These are phyloP conservation scores for Coniochaeta pulveracea DNA, from an alignment of 2,329 filamentous ascomycete species.

Conservation along the genomic window DNA sequence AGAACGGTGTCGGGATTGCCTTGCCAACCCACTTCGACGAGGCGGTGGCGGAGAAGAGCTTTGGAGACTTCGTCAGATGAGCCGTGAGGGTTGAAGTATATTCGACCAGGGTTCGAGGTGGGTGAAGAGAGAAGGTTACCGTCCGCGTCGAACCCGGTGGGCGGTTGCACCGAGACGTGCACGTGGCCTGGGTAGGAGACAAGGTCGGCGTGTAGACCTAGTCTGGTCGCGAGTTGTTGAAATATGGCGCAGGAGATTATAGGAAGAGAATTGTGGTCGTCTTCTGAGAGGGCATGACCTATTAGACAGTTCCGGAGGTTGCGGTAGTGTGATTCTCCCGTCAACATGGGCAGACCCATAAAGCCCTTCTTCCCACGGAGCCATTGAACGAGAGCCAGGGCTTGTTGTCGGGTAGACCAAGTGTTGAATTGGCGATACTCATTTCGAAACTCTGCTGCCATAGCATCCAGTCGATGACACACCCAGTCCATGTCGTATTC, in stretches of 20 bases:
- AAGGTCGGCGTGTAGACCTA: slow-evolving; percentile 67
- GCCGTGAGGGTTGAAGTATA: slow-evolving; percentile 79
- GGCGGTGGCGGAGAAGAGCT: slow-evolving; percentile 42
- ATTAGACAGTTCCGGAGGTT: slow-evolving; percentile 81
- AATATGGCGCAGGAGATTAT: slow-evolving; percentile 82
- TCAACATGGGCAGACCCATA: slow-evolving; percentile 31
- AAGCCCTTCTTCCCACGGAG: slow-evolving; percentile 44
- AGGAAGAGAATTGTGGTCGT: slow-evolving; percentile 69
- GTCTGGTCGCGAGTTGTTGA: slow-evolving; percentile 61
- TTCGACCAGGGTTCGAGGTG: slow-evolving; percentile 25
- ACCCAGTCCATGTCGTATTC: slow-evolving; percentile 66
- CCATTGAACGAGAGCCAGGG: slow-evolving; percentile 57
- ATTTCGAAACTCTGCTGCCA: slow-evolving; percentile 44
- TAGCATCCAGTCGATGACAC: slow-evolving; percentile 41
- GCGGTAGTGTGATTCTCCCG: slow-evolving; percentile 57
- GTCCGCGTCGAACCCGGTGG: slow-evolving; percentile 49
- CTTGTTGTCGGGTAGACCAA: slow-evolving; percentile 54
- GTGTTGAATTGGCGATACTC: slow-evolving; percentile 40
- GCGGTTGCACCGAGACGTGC: slow-evolving; percentile 63
- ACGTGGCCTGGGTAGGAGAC: slow-evolving; percentile 80
- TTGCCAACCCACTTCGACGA: slow-evolving; percentile 39
- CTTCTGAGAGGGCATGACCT: slow-evolving; percentile 63
- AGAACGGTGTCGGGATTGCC: slow-evolving; percentile 31
- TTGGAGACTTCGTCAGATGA: slow-evolving; percentile 54
- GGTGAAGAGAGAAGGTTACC: slow-evolving; percentile 15